Evolutionary conservation across 495 filamentous ascomycete species (phyloP).

Genomic region (Aspergillus taichungensis): DNA sequence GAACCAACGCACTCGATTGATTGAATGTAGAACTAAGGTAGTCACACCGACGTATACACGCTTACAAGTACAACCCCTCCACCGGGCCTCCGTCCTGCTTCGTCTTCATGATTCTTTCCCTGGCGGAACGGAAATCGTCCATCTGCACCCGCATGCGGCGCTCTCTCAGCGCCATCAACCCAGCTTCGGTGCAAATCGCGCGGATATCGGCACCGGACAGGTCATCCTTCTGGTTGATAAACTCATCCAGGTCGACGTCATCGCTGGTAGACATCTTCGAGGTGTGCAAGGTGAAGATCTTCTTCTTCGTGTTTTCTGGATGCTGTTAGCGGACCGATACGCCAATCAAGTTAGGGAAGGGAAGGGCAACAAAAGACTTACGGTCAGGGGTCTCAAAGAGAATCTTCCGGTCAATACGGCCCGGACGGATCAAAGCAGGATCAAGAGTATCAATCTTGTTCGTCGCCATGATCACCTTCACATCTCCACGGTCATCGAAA

Average conservation of each 20-base stretch:
- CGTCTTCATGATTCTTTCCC: constrained; percentile 94
- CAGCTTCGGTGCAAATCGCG: constrained; percentile 96
- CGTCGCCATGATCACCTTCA: constrained; percentile 99
- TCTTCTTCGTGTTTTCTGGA: constrained; percentile 93
- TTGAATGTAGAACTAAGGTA: constrained; percentile 2
- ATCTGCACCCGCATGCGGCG: constrained; percentile 97
- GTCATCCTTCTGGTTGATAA: constrained; percentile 97
- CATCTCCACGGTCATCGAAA: constrained; percentile 97
- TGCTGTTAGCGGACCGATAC: constrained; percentile 19
- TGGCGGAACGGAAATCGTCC: constrained; percentile 89
- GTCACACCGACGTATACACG: constrained; percentile 4
- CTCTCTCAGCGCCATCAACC: constrained; percentile 89
- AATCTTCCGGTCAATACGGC: constrained; percentile 98
- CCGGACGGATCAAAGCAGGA: constrained; percentile 90
- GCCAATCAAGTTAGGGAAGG: background rate
- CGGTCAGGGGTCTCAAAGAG: constrained; percentile 98
- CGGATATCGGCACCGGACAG: constrained; percentile 97
- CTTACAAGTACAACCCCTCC: constrained; percentile 95
- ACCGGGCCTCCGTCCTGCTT: constrained; percentile 94
- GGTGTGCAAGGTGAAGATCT: constrained; percentile 99
- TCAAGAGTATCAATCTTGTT: constrained; percentile 99
- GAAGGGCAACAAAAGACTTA: constrained; percentile 33
- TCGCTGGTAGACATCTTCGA: constrained; percentile 95
- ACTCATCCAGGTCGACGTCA: constrained; percentile 96
- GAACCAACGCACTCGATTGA: constrained; percentile 3